Evolutionary conservation across 805 yeast species (phyloP).

Genomic region (Barnettozyma populi): DNA sequence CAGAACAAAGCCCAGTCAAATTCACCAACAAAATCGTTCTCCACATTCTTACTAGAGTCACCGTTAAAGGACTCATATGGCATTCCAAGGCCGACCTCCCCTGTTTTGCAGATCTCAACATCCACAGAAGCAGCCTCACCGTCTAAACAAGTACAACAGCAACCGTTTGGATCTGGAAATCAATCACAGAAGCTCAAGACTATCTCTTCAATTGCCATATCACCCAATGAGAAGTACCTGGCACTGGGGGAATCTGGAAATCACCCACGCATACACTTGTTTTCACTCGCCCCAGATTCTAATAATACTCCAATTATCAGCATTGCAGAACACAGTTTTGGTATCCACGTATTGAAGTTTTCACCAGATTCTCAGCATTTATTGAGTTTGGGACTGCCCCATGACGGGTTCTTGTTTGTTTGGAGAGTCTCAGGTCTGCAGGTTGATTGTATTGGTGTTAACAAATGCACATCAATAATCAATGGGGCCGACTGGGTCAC

Average conservation of each 20-base stretch:
- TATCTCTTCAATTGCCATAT: slow-evolving; percentile 51
- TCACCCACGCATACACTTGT: slow-evolving; percentile 58
- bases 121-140: slow-evolving; percentile 9
- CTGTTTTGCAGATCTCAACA: not conserved
- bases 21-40: not conserved
- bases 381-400: slow-evolving; percentile 60
- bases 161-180: not conserved
- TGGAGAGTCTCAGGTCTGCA: slow-evolving; percentile 42
- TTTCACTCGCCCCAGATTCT: slow-evolving; percentile 49
- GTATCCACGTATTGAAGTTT: slow-evolving; percentile 49
- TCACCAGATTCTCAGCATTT: slow-evolving; percentile 52
- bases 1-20: slow-evolving; percentile 2
- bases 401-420: slow-evolving; percentile 61
- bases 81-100: slow-evolving; percentile 6
- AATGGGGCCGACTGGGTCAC: slow-evolving; percentile 50
- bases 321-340: slow-evolving; percentile 61
- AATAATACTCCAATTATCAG: slow-evolving; percentile 44
- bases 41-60: not conserved
- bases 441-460: slow-evolving; percentile 41
- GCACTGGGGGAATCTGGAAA: slow-evolving; percentile 73
- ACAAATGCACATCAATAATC: slow-evolving; percentile 57
- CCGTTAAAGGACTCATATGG: slow-evolving; percentile 10
- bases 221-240: slow-evolving; percentile 46
- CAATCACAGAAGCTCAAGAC: slow-evolving; percentile 39
- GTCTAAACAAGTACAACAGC: slow-evolving; percentile 20